Evolutionary conservation across 148 eudicot species (phyloP).

Genomic region (Gaultheria prostrata): DNA sequence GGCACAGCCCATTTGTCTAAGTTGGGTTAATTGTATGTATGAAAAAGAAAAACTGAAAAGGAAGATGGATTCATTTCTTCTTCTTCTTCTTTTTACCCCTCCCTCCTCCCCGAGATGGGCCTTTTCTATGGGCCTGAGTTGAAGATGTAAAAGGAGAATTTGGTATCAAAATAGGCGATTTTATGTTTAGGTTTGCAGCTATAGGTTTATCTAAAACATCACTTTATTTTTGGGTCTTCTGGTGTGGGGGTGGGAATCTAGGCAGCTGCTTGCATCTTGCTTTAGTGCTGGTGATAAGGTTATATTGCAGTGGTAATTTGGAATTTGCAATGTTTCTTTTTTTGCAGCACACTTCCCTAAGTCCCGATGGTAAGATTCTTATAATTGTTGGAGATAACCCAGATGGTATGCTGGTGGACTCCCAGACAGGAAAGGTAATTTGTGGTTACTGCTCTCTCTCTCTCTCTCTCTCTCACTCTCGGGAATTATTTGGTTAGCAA

Average conservation of each 20-base stretch:
- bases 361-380: slow-evolving; percentile 69
- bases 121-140: neutral
- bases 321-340: neutral
- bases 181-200: neutral
- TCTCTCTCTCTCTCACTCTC: neutral
- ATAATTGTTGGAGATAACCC: slow-evolving; percentile 68
- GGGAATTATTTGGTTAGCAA: neutral
- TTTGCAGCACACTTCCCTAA: slow-evolving; percentile 69
- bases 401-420: slow-evolving; percentile 63
- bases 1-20: neutral
- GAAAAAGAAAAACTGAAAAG: neutral
- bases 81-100: neutral
- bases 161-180: neutral
- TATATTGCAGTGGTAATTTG: neutral
- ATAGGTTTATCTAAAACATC: neutral
- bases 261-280: neutral
- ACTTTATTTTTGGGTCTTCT: neutral
- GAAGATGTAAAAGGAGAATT: neutral
- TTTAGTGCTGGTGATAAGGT: neutral
- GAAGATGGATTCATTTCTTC: neutral
- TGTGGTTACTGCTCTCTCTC: neutral
- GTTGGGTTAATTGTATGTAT: neutral
- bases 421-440: slow-evolving; percentile 61
- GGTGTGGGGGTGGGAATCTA: neutral
- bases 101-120: neutral